Evolutionary conservation across 768 basidiomycete species (phyloP), one percentile per base, ranked within the genome.

Genomic region (Suillus subluteus): DNA sequence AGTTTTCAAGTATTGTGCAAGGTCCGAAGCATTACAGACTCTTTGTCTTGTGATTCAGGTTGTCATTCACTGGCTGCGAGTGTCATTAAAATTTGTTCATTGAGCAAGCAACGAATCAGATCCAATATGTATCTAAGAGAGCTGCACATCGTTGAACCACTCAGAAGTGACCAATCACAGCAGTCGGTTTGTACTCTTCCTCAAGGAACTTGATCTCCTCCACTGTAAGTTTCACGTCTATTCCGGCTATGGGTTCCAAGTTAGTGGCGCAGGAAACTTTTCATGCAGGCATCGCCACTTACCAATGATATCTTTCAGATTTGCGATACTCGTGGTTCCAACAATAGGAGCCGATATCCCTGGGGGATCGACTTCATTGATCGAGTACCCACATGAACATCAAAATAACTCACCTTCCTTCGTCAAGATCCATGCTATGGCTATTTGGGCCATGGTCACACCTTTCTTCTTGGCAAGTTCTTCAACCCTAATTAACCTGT

Each of bases 131-230:
- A 38, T 43, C 23, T 58, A 58, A 40, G 9, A 6, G 18, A 43
- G 15, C 18, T 18, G 30, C 11, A 13, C 26, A 12, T 43, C 12
- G 12, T 48, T 8, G 3, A 41, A 41, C 40, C 38, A 2, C 40
- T 66, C 69, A 76, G 21, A 65, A 50, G 48, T 83, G 81, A n/a
- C 84, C 82, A 7, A 82, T 68, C 30, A 84, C 74, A 13, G 74
- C 50, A 67, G 76, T 76, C 6, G 86, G 79, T 54, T 64, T 67
- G 73, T 87, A 88, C 1, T 76, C 74, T 68, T 83, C 81, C 58
- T 81, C 80, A 58, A 88, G 76, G 55, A 77, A 79, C 64, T 80
- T 76, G 44, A 83, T 75, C 67, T 88, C 87, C 32, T 87, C 87
- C 18, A 74, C 73, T 0, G 81, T 81, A 66, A 88, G 75, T 54